Percentiles rank a stretch among this genome's conserved stretches.
These are phyloP conservation scores for Musa balbisiana DNA, from an alignment of 202 grass and related monocot genomes.

Conservation along the genomic window DNA sequence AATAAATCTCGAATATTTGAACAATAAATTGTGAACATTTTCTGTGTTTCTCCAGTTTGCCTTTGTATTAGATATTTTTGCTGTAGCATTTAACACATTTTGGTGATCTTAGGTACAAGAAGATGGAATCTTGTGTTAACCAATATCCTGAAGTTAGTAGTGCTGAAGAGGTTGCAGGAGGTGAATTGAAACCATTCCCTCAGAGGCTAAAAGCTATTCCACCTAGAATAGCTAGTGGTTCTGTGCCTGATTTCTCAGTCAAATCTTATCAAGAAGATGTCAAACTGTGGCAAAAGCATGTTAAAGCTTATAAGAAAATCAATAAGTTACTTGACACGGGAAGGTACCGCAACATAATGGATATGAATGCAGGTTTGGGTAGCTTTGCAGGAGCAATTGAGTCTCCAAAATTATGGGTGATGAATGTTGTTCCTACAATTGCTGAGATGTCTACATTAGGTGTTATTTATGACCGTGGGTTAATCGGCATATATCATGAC, in stretches of 20 bases:
- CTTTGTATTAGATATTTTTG: too few species aligned
- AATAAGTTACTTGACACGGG: conserved; percentile 40
- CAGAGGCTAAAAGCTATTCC: conserved; percentile 36
- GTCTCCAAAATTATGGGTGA: too few species aligned
- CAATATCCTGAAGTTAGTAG: background rate
- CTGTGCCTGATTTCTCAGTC: conserved; percentile 32
- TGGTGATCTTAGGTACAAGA: conserved; percentile 53
- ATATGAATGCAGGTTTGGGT: too few species aligned
- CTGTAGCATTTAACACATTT: background rate
- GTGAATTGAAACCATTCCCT: conserved; percentile 44
- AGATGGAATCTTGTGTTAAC: conserved; percentile 56
- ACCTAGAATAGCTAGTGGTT: conserved; percentile 27
- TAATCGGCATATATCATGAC: conserved; percentile 76
- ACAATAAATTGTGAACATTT: too few species aligned
- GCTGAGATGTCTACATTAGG: conserved; percentile 53
- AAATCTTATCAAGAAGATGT: conserved; percentile 47
- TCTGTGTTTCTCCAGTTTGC: too few species aligned
- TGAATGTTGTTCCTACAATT: too few species aligned
- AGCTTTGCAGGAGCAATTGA: too few species aligned
- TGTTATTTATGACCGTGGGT: conserved; percentile 59
- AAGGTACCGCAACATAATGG: conserved; percentile 22
- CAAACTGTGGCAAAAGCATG: conserved; percentile 50
- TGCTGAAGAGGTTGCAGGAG: conserved; percentile 25
- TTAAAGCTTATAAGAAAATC: conserved; percentile 47
- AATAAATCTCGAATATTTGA: too few species aligned